Conservation (phyloP, 2,329 filamentous ascomycete genomes). For the Epichloe bromicola region DNA sequence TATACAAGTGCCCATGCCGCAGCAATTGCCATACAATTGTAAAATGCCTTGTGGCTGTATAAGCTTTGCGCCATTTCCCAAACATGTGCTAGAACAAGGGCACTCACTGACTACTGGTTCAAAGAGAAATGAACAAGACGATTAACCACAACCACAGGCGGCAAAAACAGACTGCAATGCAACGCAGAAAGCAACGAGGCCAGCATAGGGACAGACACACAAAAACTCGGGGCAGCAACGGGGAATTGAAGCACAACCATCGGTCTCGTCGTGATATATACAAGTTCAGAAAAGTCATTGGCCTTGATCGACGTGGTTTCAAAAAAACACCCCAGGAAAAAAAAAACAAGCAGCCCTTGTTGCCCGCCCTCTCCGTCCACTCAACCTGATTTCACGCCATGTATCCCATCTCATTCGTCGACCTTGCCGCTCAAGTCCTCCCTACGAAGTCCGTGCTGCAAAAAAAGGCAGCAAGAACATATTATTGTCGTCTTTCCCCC, state of each 20-base stretch:
- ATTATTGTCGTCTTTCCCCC: neutral
- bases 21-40: neutral
- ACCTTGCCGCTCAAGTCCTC: neutral
- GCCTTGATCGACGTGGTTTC: neutral
- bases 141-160: too few relatives aligned
- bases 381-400: neutral
- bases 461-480: neutral
- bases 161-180: too few relatives aligned
- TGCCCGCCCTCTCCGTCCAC: neutral
- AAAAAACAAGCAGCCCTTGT: neutral
- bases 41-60: neutral
- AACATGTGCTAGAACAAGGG: neutral
- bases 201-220: neutral
- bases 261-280: constrained; percentile 13
- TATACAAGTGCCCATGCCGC: neutral
- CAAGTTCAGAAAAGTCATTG: constrained; percentile 5
- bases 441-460: neutral
- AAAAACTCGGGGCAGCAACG: neutral
- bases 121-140: too few relatives aligned
- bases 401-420: neutral
- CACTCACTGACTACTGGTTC: neutral
- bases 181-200: too few relatives aligned
- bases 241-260: constrained; percentile 8
- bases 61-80: neutral
- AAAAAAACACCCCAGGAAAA: neutral